These are phyloP conservation scores for Rhinocladiella similis DNA, from an alignment of 2,329 filamentous ascomycete genomes.

Conservation along the genomic window DNA sequence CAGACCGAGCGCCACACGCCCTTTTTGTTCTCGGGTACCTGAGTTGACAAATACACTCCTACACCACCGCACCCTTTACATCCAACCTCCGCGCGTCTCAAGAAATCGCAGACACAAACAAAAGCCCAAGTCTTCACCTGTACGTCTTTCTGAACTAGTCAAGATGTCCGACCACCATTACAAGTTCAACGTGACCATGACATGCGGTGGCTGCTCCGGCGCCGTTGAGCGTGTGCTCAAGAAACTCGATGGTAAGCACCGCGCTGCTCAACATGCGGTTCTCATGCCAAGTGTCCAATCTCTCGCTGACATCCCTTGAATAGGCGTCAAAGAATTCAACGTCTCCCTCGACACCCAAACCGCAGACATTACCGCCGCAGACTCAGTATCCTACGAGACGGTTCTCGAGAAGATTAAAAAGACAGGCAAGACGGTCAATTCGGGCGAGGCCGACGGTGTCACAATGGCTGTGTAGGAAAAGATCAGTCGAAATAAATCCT, in stretches of 20 bases:
- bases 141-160: not conserved
- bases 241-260: slow-evolving; percentile 75
- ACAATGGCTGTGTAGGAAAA: slow-evolving; percentile 34
- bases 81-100: too few species aligned
- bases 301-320: slow-evolving; percentile 16
- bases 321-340: slow-evolving; percentile 83
- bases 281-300: slow-evolving; percentile 1
- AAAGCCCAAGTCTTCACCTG: not conserved
- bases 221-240: slow-evolving; percentile 89
- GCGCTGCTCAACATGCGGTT: not conserved
- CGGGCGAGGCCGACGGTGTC: slow-evolving; percentile 48
- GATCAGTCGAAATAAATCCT: not conserved
- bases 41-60: not conserved
- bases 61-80: too few species aligned
- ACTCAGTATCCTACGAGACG: slow-evolving; percentile 71
- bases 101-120: not conserved
- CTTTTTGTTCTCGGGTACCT: too few species aligned
- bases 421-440: slow-evolving; percentile 90
- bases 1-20: not conserved
- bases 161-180: slow-evolving; percentile 82
- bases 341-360: slow-evolving; percentile 85
- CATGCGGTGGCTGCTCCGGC: slow-evolving; percentile 92
- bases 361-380: slow-evolving; percentile 72
- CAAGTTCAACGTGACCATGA: slow-evolving; percentile 94
- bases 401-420: slow-evolving; percentile 89